Evolutionary conservation across 768 basidiomycete species (phyloP).

Genomic region (Chalciporus chontae): DNA sequence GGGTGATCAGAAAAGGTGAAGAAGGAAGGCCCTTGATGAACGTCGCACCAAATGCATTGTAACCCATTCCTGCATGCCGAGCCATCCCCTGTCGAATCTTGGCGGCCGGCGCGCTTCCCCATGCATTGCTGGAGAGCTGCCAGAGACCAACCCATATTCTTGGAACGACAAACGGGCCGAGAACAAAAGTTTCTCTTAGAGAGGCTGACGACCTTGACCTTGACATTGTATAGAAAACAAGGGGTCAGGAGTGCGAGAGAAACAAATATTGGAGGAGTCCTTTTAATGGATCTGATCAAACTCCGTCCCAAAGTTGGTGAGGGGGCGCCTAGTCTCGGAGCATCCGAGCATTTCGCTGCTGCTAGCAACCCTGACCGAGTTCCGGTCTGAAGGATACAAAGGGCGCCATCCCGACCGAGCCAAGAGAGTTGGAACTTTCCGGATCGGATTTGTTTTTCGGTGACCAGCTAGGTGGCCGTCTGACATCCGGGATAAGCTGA

Average conservation of each 20-base stretch:
- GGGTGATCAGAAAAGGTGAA: constrained; percentile 9
- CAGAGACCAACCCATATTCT: constrained; percentile 78
- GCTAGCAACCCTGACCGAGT: neutral
- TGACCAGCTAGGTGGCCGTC: constrained; percentile 10
- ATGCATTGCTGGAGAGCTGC: constrained; percentile 84
- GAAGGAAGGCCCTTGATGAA: constrained; percentile 9
- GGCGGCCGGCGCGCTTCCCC: constrained; percentile 69
- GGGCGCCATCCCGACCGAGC: neutral
- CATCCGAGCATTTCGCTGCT: neutral
- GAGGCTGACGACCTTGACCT: constrained; percentile 7
- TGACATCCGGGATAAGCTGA: constrained; percentile 5
- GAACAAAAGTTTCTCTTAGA: constrained; percentile 43
- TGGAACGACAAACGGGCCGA: constrained; percentile 57
- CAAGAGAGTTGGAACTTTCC: constrained; percentile 1
- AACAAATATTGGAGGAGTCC: constrained; percentile 4
- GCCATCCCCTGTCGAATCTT: constrained; percentile 68
- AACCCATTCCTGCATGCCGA: constrained; percentile 54
- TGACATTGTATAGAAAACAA: constrained; percentile 20
- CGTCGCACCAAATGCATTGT: constrained; percentile 43
- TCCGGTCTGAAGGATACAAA: constrained; percentile 9
- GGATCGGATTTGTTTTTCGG: constrained; percentile 11
- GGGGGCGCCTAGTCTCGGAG: constrained; percentile 4
- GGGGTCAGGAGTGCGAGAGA: constrained; percentile 6
- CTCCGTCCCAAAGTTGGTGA: constrained; percentile 26
- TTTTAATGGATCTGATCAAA: constrained; percentile 29